phyloP scores from a whole-genome alignment of 371 early-diverging fungal genomes.

The Apophysomyces elegans region DNA sequence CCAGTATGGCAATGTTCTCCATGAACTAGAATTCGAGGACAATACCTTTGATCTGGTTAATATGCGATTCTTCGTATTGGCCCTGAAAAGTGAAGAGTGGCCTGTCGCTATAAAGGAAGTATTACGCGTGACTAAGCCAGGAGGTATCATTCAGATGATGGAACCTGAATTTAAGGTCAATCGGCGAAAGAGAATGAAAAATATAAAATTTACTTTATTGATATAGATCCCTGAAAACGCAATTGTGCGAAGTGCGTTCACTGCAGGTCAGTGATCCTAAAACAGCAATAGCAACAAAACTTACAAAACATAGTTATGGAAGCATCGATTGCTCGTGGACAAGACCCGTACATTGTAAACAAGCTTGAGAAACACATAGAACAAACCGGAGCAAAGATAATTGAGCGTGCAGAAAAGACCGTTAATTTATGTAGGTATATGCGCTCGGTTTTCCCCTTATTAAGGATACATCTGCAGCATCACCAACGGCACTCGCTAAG shows the following conservation, averaged over 20 bases:
- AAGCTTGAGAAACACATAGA: constrained; percentile 18
- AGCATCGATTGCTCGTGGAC: constrained; percentile 15
- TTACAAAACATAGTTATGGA: neutral
- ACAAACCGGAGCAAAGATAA: constrained; percentile 19
- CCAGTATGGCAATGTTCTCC: constrained; percentile 30
- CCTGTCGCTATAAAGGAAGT: constrained; percentile 20
- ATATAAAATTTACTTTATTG: neutral
- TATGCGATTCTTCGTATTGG: constrained; percentile 38
- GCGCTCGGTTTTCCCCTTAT: neutral
- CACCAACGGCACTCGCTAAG: constrained; percentile 18
- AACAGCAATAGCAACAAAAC: neutral
- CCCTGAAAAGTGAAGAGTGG: constrained; percentile 25
- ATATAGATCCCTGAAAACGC: neutral
- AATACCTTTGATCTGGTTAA: constrained; percentile 55
- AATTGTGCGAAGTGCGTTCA: neutral
- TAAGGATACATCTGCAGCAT: constrained; percentile 12
- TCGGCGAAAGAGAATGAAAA: neutral
- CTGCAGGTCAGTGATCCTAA: neutral
- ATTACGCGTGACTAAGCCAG: constrained; percentile 48
- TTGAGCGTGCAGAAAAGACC: constrained; percentile 21
- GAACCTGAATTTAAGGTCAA: constrained; percentile 33
- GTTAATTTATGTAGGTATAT: constrained; percentile 28
- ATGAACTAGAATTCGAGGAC: constrained; percentile 41
- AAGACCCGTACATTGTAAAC: constrained; percentile 25
- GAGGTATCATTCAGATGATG: constrained; percentile 46